phyloP scores from a whole-genome alignment of 768 basidiomycete species.

The Termitomyces titanicus region DNA sequence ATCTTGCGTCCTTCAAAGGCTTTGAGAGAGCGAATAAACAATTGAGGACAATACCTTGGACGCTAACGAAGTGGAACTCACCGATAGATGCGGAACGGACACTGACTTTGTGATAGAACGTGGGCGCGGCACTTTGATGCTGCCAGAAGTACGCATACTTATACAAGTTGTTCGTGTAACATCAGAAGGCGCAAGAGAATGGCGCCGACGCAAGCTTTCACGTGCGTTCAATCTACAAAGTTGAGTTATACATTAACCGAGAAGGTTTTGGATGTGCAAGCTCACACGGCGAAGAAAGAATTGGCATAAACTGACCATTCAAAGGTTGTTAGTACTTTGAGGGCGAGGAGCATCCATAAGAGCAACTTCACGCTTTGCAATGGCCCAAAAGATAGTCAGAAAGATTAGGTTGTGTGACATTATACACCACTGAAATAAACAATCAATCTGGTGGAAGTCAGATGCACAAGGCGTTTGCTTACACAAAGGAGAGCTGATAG shows the following conservation, averaged over 20 bases:
- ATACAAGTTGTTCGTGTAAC: background rate
- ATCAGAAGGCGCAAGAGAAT: background rate
- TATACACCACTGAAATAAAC: background rate
- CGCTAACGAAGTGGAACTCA: background rate
- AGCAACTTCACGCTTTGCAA: slow-evolving; percentile 1
- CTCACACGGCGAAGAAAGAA: slow-evolving; percentile 8
- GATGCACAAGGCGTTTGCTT: background rate
- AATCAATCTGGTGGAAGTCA: background rate
- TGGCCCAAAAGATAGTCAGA: slow-evolving; percentile 6
- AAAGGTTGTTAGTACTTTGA: background rate
- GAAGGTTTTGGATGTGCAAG: background rate
- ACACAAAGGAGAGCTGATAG: slow-evolving; percentile 9
- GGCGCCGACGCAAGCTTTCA: slow-evolving; percentile 6
- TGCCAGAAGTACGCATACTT: background rate
- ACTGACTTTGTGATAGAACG: background rate
- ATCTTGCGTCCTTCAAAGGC: background rate
- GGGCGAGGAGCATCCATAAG: background rate
- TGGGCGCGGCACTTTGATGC: background rate
- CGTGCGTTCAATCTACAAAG: slow-evolving; percentile 3
- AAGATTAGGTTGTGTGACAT: slow-evolving; percentile 11
- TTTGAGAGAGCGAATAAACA: background rate
- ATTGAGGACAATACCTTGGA: background rate
- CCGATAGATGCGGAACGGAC: background rate
- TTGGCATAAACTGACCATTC: slow-evolving; percentile 6
- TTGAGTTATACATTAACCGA: background rate